Conservation (phyloP, 352 stramenopile genomes). For the Blastocystis sp. region DNA sequence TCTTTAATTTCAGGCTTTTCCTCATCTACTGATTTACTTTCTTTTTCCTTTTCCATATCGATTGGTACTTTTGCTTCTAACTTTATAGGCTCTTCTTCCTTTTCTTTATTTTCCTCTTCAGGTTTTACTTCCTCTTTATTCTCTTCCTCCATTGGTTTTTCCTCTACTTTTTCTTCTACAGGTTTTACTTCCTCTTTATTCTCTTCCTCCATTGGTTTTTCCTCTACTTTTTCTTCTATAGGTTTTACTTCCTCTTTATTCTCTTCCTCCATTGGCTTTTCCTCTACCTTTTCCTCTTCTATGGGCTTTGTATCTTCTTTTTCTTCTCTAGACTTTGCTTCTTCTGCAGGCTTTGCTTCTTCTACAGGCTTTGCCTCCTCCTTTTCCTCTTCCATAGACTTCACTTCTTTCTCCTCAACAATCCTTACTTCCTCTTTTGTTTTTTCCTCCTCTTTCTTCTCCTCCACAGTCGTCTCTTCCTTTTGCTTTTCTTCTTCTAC, state of each 20-base stretch:
- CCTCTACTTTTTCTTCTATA: background rate
- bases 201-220: background rate
- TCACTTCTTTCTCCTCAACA: background rate
- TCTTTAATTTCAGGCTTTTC: too few species aligned
- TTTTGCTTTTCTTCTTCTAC: background rate
- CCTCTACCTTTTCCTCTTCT: background rate
- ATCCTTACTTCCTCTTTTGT: background rate
- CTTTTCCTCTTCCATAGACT: background rate
- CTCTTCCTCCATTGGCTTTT: constrained; percentile 11
- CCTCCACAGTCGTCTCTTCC: background rate
- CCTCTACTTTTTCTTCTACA: background rate
- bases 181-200: background rate
- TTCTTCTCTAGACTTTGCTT: background rate
- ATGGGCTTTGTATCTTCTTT: background rate
- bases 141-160: background rate
- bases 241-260: background rate
- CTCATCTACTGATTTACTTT: too few species aligned
- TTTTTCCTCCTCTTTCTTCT: background rate
- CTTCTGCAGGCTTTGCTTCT: background rate
- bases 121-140: background rate
- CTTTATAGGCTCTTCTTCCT: background rate
- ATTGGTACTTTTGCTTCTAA: background rate
- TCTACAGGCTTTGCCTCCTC: background rate
- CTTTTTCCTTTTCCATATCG: background rate
- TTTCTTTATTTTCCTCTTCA: background rate